Evolutionary conservation across 2,329 filamentous ascomycete genomes (phyloP).

Genomic region (Fusarium tanahbumbuense): DNA sequence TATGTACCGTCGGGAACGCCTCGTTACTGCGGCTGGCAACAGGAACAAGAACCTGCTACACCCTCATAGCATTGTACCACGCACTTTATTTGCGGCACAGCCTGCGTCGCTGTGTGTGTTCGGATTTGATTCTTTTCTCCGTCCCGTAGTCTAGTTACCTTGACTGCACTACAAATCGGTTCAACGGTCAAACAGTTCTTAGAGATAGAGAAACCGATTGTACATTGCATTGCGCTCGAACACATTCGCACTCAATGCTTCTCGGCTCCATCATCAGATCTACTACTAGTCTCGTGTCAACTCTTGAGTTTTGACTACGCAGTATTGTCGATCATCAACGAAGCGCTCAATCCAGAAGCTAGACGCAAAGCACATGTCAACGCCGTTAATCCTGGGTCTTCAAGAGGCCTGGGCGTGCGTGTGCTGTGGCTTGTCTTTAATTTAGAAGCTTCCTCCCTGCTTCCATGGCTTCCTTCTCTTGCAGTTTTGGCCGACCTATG

Average conservation of each 20-base stretch:
- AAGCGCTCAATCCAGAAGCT: constrained; percentile 10
- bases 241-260: neutral
- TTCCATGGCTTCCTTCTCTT: neutral
- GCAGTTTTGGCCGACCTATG: neutral
- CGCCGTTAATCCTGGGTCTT: neutral
- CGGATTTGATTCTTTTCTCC: constrained; percentile 9
- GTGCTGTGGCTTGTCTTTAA: neutral
- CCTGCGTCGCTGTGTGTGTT: constrained; percentile 12
- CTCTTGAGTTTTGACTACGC: constrained; percentile 5
- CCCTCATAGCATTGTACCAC: constrained; percentile 1
- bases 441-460: constrained; percentile 2
- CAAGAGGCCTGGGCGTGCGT: neutral
- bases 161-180: neutral
- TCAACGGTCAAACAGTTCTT: constrained; percentile 4
- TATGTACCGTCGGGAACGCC: neutral
- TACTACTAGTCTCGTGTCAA: constrained; percentile 3
- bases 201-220: neutral
- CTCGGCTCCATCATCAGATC: constrained; percentile 13
- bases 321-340: constrained; percentile 25
- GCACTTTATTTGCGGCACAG: constrained; percentile 19
- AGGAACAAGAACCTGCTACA: constrained; percentile 21
- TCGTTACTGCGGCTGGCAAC: neutral
- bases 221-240: neutral
- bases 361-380: constrained; percentile 6
- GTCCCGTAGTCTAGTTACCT: neutral